Percentiles rank a stretch among this genome's conserved stretches.
phyloP scores from a whole-genome alignment of 192 early-diverging fungal genomes.

The Gamsiella multidivaricata region DNA sequence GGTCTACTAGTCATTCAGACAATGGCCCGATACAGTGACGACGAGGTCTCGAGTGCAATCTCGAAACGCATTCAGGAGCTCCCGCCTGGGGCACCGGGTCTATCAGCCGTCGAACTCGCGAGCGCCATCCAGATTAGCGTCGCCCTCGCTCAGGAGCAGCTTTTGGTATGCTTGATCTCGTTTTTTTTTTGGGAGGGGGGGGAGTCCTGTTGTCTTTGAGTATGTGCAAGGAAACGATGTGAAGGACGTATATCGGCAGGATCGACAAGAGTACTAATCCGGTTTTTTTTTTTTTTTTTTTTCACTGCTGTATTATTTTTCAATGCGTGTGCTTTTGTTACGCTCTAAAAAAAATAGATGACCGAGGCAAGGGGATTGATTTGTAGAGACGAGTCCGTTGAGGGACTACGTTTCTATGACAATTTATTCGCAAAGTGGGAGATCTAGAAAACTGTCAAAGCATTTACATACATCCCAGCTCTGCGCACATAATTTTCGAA shows the following conservation, averaged over 20 bases:
- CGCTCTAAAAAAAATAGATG: conserved; percentile 58
- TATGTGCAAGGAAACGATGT: too few species aligned
- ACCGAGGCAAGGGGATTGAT: conserved; percentile 81
- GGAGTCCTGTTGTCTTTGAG: too few species aligned
- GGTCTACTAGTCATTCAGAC: conserved; percentile 84
- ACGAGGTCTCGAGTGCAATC: conserved; percentile 70
- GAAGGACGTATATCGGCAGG: too few species aligned
- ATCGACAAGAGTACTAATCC: too few species aligned
- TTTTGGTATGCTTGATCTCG: conserved; percentile 62
- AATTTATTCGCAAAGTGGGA: conserved; percentile 66
- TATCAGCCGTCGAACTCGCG: conserved; percentile 81
- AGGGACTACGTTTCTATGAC: conserved; percentile 85
- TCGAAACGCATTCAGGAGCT: conserved; percentile 28
- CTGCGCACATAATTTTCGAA: too few species aligned
- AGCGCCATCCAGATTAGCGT: conserved; percentile 67
- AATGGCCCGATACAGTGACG: conserved; percentile 67
- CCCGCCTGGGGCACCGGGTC: conserved; percentile 53
- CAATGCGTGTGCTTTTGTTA: too few species aligned
- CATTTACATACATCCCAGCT: too few species aligned
- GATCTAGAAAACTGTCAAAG: too few species aligned
- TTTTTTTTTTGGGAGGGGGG: conserved; percentile 5
- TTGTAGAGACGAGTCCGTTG: conserved; percentile 90
- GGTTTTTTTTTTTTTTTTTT: conserved; percentile 1
- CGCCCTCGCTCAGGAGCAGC: conserved; percentile 72
- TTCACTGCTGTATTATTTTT: conserved; percentile 18